phyloP scores from a whole-genome alignment of 2,329 filamentous ascomycete species.

The Fusarium duplospermum region DNA sequence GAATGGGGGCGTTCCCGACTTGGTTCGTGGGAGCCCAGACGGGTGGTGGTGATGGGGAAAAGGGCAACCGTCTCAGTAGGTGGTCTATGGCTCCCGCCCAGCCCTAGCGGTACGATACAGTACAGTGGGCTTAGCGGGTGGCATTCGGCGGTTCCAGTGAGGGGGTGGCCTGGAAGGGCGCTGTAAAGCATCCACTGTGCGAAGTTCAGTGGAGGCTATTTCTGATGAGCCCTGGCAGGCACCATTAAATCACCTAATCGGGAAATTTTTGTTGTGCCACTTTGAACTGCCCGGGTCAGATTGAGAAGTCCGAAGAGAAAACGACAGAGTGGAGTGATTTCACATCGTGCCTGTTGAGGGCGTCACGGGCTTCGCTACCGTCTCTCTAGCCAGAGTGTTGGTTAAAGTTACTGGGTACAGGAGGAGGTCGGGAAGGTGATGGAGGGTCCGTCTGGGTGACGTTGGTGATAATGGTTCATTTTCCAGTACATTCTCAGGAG shows the following conservation, averaged over 20 bases:
- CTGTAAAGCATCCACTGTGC: conserved; percentile 17
- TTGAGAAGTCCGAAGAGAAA: conserved; percentile 20
- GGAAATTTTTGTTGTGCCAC: not conserved
- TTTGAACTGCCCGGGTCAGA: not conserved
- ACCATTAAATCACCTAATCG: not conserved
- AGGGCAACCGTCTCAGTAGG: no score
- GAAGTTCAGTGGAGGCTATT: not conserved
- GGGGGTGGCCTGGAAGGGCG: conserved; percentile 6
- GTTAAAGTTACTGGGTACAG: conserved; percentile 26
- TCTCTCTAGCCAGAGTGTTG: conserved; percentile 34
- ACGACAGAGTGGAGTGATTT: conserved; percentile 30
- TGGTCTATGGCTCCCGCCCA: no score
- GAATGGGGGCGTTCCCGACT: no score
- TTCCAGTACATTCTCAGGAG: conserved; percentile 21
- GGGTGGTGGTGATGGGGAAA: no score
- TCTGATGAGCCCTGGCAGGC: not conserved
- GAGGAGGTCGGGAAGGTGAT: conserved; percentile 22
- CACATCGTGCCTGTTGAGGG: conserved; percentile 26
- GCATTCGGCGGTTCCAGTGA: conserved; percentile 20
- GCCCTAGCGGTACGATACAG: conserved; percentile 8
- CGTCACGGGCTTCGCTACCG: conserved; percentile 32
- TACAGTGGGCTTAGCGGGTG: conserved; percentile 19
- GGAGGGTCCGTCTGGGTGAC: conserved; percentile 33
- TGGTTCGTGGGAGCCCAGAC: conserved; percentile 5
- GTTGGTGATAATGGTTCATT: conserved; percentile 27